These are phyloP conservation scores for Suillus paluster DNA, from an alignment of 768 basidiomycete species.

Conservation along the genomic window DNA sequence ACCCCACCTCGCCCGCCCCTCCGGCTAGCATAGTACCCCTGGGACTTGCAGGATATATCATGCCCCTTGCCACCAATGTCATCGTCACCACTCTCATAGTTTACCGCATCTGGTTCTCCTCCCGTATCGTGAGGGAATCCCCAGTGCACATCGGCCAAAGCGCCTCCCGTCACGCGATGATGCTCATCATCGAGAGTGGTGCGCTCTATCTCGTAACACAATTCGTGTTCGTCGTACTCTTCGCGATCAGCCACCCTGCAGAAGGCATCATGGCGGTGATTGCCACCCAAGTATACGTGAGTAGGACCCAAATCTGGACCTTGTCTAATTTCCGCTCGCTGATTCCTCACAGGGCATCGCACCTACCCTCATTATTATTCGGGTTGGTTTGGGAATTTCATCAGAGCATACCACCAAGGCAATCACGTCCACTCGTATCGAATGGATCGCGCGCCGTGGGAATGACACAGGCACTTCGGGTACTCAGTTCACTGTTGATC, in stretches of 20 bases:
- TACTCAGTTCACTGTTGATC: constrained; percentile 22
- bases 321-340: neutral
- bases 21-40: constrained; percentile 41
- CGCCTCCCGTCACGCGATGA: constrained; percentile 30
- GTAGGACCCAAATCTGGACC: constrained; percentile 8
- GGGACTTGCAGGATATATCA: constrained; percentile 38
- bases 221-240: constrained; percentile 44
- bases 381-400: constrained; percentile 36
- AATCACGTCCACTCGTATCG: constrained; percentile 27
- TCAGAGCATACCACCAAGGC: constrained; percentile 24
- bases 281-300: constrained; percentile 46
- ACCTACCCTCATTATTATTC: constrained; percentile 41
- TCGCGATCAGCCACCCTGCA: constrained; percentile 39
- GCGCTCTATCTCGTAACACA: constrained; percentile 44
- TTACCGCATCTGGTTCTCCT: constrained; percentile 40
- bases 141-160: constrained; percentile 17
- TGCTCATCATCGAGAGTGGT: constrained; percentile 45
- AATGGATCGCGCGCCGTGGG: constrained; percentile 21
- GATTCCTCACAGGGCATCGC: constrained; percentile 32
- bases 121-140: constrained; percentile 16
- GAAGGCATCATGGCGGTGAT: constrained; percentile 40
- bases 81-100: constrained; percentile 47
- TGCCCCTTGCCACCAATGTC: constrained; percentile 47
- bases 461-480: constrained; percentile 20
- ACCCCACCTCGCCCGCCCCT: constrained; percentile 37